Conservation (phyloP, 345 rosid species). For the Brassica incana region DNA sequence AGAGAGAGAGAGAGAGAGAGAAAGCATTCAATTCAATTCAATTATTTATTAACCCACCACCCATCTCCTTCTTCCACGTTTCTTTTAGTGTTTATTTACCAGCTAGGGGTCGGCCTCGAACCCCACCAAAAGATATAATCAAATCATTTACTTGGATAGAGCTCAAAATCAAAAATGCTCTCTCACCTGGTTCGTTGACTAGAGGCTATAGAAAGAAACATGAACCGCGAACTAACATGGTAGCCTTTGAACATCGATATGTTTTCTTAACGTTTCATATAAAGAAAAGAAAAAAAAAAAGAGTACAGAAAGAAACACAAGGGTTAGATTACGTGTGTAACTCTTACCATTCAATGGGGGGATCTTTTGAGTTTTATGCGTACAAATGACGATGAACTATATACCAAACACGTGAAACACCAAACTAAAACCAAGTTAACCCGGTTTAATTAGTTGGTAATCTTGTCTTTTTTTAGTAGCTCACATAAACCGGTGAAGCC, state of each 20-base stretch:
- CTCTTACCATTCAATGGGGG: too few species aligned
- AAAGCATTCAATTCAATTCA: not conserved
- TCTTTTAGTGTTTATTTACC: not conserved
- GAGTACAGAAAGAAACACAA: not conserved
- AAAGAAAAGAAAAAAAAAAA: not conserved
- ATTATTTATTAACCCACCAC: conserved; percentile 15
- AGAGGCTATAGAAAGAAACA: not conserved
- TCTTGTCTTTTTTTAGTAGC: not conserved
- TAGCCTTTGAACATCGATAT: not conserved
- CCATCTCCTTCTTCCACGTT: conserved; percentile 14
- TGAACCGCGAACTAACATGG: not conserved
- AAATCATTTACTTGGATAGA: not conserved
- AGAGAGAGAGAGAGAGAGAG: not conserved
- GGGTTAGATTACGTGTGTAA: not conserved
- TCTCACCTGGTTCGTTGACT: not conserved
- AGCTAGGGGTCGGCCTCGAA: not conserved
- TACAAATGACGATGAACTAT: not conserved
- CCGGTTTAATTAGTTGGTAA: conserved; percentile 8
- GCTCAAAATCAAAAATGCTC: not conserved
- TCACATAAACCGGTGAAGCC: not conserved
- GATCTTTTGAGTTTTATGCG: not conserved
- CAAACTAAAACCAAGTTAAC: not conserved
- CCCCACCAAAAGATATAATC: not conserved
- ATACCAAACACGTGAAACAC: not conserved
- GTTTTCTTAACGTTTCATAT: not conserved